Base-by-base conservation (phyloP, 371 early-diverging fungal genomes). In the Mortierella sp. region DNA sequence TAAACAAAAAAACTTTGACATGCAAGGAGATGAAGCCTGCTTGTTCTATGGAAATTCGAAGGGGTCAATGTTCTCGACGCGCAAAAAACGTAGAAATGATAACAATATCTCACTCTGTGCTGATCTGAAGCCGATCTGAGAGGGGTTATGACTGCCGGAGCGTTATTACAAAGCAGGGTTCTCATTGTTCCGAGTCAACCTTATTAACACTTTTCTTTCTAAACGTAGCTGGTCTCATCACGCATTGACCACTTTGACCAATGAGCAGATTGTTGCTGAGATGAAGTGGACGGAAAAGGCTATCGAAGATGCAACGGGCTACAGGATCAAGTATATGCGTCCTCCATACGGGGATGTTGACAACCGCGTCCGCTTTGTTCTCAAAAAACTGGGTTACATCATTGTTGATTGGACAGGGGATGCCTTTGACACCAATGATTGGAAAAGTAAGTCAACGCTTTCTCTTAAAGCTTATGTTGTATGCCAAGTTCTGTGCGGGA, bases 191-290 rank as follows among this genome's bases (percentile, higher is more conserved):
- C 45, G 22, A 59, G n/a, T 2, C 49, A n/a, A 45, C 45, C 12
- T 16, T 45, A 45, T 16, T 40, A 40, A 40, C 40, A 8, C 20
- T n/a, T 28, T 14, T 32, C 28, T 35, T 18, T 35, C 32, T 43
- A 14, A 14, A 32, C 84, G 90, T 77, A 91, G 93, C n/a, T 94
- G 93, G 93, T 70, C 87, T 43, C 95, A 94, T 64, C 85, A 83
- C 54, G 86, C 89, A 66, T 83, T 93, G 84, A 93, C 93, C 32
- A 88, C 93, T n/a, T 83, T 92, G 65, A 84, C 88, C 62, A 93
- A 93, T 72, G 86, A 88, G 43, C 87, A 92, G 73, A 88, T 94
- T 47, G 89, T 94, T 64, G 90, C 92, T 63, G 95, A 94, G 77
- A 83, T 93, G 54, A 86, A 88, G 70, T 94, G 90, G 84, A 94